Evolutionary conservation across 768 basidiomycete species (phyloP), one percentile per base, ranked within the genome.

Genomic region (Termitomyces sp.): DNA sequence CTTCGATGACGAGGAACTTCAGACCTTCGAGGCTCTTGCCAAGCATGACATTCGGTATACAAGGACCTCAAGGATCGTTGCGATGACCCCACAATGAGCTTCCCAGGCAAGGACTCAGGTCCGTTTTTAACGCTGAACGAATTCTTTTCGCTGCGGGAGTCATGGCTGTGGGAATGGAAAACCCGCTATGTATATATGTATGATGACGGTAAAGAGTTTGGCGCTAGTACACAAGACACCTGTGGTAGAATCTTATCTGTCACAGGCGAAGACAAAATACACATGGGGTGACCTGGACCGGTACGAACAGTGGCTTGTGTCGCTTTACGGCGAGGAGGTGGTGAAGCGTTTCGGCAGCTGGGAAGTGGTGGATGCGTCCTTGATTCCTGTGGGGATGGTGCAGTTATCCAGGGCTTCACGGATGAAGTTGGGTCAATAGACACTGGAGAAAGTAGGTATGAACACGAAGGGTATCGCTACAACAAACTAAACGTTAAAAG

Each of bases 321-420:
- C 68, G 23, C 60, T 72, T 33, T 75, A 75, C 62, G 74, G 74
- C 3, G 69, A 72, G 41, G 73, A 74, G 40, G 61, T 76, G 15
- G 63, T 73, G 38, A 64, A 63, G 55, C 72, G 68, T 46, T 78
- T 74, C 62, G 75, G 75, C 1, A 64, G 70, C 27, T 55, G 75
- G 53, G 70, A 74, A 22, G 66, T 70, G 13, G 74, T 78, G 7
- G 73, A 78, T 60, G 61, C 71, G 4, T 67, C 63, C 31, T 52
- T 74, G 58, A 74, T 76, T 51, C 76, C 74, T 35, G 65, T 73
- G 23, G 73, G 71, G n/a, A 71, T 77, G 68, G 69, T 75, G 23
- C 64, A 73, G 45, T 54, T 74, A 41, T 75, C 72, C 64, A 71
- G 66, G 58, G 63, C 61, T 3, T 69, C 70, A 47, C 65, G 66